Base-by-base conservation (phyloP, 306 rosid genomes). In the Senna tora region DNA sequence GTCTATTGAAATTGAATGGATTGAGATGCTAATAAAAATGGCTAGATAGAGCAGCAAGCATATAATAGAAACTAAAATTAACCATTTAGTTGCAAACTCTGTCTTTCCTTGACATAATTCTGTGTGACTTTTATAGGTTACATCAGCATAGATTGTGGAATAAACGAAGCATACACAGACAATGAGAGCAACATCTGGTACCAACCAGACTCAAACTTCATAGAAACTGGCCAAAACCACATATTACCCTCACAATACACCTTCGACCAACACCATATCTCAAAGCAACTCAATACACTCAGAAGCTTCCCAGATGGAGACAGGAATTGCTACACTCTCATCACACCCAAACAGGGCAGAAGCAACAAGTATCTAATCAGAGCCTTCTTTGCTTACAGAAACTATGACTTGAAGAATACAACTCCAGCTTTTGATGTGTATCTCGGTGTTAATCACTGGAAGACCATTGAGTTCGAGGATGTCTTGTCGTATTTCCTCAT, bases 371-470 rank as follows among this genome's bases (percentile, higher is more conserved):
- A 80, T 49, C 28, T 87, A n/a, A 77, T 90, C n/a, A 60, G 84
- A 67, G 85, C 89, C 45, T 9, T 46, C 6, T 84, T n/a, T n/a
- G n/a, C n/a, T n/a, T n/a, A n/a, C n/a, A 25, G 30, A 25, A 25
- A 25, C 30, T 90, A 85, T 9, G 85, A 90, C 30, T 53, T 22
- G 53, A 69, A 82, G 57, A 19, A 61, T 36, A 8, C 65, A 17
- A 0, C 15, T 0, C 87, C 86, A 0, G 7, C 0, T 1, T 90
- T 90, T 6, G 84, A 82, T 5, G 9, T 80, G 3, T 46, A 84
- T 51, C 62, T 87, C 22, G 91, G 93, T 7, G 78, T 76, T 4
- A 76, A 85, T 52, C 13, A 32, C 3, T 87, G 86, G 88, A 36
- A 19, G 6, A 30, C 68, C 1, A 57, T 79, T 54, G 13, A 64